These are phyloP conservation scores for Colletotrichum sp. DNA, from an alignment of 2,329 filamentous ascomycete genomes.

Conservation along the genomic window DNA sequence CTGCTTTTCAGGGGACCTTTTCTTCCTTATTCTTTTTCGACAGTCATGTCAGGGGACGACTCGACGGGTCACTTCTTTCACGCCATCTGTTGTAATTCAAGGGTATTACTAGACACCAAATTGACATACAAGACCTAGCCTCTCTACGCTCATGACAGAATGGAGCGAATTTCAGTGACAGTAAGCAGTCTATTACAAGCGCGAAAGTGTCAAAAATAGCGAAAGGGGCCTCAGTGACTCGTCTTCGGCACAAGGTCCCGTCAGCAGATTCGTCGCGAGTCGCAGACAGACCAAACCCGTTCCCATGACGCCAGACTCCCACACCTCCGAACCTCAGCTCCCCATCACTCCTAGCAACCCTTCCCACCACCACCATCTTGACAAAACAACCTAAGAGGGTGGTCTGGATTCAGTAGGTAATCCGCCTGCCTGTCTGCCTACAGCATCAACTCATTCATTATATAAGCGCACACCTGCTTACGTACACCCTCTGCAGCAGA, in stretches of 20 bases:
- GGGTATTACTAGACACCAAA: background rate
- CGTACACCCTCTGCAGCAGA: background rate
- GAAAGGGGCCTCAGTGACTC: background rate
- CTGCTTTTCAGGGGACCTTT: background rate
- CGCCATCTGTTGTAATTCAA: background rate
- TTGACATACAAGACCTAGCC: background rate
- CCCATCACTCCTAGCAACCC: background rate
- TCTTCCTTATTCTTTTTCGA: background rate
- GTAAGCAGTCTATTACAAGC: background rate
- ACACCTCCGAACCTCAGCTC: background rate
- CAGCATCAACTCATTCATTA: background rate
- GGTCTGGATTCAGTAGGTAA: background rate
- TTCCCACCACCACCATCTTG: background rate
- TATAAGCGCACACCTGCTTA: background rate
- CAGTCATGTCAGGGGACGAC: background rate
- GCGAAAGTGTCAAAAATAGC: background rate
- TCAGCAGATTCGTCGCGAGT: background rate
- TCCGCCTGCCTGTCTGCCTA: background rate
- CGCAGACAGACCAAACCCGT: background rate
- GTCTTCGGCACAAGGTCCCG: background rate
- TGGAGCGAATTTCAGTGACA: background rate
- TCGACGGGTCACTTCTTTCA: background rate
- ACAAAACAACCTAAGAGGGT: background rate
- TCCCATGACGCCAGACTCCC: conserved; percentile 3
- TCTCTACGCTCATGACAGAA: background rate